Percentiles rank a stretch among this genome's conserved stretches.
phyloP scores from a whole-genome alignment of 2,329 filamentous ascomycete genomes.

The Ascochyta fabae region DNA sequence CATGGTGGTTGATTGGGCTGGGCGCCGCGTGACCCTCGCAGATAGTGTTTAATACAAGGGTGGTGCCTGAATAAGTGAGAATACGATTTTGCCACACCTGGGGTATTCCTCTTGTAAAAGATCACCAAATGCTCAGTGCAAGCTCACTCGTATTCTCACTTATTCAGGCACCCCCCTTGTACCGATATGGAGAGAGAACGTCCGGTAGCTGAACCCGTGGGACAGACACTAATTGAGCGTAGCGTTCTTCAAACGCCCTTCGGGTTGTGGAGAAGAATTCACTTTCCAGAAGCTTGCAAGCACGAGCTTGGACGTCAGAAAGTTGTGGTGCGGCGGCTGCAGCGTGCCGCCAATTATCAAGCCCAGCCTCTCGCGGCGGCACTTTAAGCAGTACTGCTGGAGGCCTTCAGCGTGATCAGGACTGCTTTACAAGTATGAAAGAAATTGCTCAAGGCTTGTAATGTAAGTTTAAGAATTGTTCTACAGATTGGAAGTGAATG shows the following conservation, averaged over 20 bases:
- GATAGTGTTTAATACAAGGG: constrained; percentile 39
- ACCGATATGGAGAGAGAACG: constrained; percentile 31
- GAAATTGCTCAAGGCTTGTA: no score
- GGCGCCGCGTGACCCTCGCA: constrained; percentile 29
- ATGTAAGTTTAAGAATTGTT: no score
- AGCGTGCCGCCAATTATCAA: background rate
- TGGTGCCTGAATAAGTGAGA: no score
- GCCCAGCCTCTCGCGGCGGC: background rate
- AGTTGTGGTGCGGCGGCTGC: background rate
- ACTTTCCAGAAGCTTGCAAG: constrained; percentile 5
- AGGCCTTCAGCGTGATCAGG: no score
- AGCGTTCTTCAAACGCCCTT: background rate
- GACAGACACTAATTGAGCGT: constrained; percentile 16
- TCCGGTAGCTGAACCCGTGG: constrained; percentile 27
- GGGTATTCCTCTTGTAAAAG: no score
- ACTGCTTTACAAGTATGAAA: no score
- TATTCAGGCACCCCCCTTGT: no score
- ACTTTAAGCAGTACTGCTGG: no score
- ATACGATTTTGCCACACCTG: no score
- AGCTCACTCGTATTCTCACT: no score
- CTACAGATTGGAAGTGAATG: no score
- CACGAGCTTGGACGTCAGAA: background rate
- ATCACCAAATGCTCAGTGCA: no score
- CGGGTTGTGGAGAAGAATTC: background rate
- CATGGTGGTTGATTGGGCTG: constrained; percentile 21